phyloP scores from a whole-genome alignment of 208 protist species.

The Trypanosoma congolense region DNA sequence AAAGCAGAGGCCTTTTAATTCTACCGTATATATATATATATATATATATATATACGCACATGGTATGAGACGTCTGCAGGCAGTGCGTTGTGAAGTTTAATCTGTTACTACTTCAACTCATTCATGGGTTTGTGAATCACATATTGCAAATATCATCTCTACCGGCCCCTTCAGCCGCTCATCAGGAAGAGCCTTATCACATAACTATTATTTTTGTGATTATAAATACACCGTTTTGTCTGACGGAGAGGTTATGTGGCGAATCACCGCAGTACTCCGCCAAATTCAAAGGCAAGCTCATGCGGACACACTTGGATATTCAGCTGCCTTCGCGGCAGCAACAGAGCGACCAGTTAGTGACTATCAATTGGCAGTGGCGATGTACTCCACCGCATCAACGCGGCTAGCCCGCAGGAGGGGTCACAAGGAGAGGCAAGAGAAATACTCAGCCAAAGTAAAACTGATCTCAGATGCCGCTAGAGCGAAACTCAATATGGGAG shows the following conservation, averaged over 20 bases:
- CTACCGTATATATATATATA: too few relatives aligned
- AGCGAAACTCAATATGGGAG: slow-evolving; percentile 26
- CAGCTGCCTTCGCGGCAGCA: slow-evolving; percentile 35
- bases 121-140: too few relatives aligned
- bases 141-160: too few relatives aligned
- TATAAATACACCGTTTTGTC: too few relatives aligned
- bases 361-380: slow-evolving; percentile 36
- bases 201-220: too few relatives aligned
- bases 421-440: slow-evolving; percentile 31
- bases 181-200: too few relatives aligned
- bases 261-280: slow-evolving; percentile 4
- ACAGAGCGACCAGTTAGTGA: slow-evolving; percentile 35
- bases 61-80: too few relatives aligned
- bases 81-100: too few relatives aligned
- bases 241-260: slow-evolving; percentile 22
- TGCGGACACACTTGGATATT: slow-evolving; percentile 41
- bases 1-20: too few relatives aligned
- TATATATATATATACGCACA: too few relatives aligned
- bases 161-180: too few relatives aligned
- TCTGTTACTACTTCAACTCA: too few relatives aligned
- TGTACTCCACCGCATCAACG: slow-evolving; percentile 49
- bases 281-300: slow-evolving; percentile 48
- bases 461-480: slow-evolving; percentile 27
- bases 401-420: slow-evolving; percentile 37
- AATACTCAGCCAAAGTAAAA: slow-evolving; percentile 33